A percentile compares a stretch with the other conserved stretches of the same genome.
These are phyloP conservation scores for Dorcoceras hygrometricum DNA, from an alignment of 257 asterid genomes.

Conservation along the genomic window DNA sequence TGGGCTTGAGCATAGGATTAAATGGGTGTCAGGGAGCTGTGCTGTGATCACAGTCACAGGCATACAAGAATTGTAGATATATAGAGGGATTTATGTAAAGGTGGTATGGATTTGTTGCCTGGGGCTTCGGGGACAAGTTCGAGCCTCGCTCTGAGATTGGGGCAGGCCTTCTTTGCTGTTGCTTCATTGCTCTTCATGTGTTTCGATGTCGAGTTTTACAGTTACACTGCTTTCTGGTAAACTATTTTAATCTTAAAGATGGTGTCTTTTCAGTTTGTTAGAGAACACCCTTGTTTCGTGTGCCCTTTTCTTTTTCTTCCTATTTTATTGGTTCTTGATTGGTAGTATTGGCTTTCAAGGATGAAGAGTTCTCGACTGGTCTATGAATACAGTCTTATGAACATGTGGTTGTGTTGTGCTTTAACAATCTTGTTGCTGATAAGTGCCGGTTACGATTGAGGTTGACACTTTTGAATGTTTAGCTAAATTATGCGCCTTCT, in stretches of 20 bases:
- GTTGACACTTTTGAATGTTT: not conserved
- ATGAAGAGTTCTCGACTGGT: not conserved
- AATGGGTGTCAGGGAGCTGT: conserved; percentile 37
- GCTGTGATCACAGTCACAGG: conserved; percentile 18
- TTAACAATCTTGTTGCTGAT: not conserved
- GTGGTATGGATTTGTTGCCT: conserved; percentile 81
- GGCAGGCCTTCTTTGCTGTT: conserved; percentile 75
- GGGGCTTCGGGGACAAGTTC: conserved; percentile 89
- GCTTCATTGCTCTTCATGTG: conserved; percentile 96
- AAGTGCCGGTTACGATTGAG: not conserved
- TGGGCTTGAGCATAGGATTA: conserved; percentile 36
- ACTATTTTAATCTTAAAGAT: not conserved
- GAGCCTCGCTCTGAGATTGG: conserved; percentile 85
- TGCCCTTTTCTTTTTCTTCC: not conserved
- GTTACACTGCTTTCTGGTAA: conserved; percentile 96
- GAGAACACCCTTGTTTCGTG: conserved; percentile 1
- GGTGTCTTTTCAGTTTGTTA: not conserved
- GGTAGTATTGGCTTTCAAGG: not conserved
- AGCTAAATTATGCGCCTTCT: not conserved
- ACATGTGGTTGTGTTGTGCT: not conserved
- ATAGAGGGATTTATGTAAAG: conserved; percentile 20
- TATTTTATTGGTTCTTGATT: not conserved
- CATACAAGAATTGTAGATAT: conserved; percentile 9
- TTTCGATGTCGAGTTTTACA: conserved; percentile 78
- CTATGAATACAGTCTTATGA: not conserved